Conservation (phyloP, 495 filamentous ascomycete genomes). For the Penicillium waksmanii region DNA sequence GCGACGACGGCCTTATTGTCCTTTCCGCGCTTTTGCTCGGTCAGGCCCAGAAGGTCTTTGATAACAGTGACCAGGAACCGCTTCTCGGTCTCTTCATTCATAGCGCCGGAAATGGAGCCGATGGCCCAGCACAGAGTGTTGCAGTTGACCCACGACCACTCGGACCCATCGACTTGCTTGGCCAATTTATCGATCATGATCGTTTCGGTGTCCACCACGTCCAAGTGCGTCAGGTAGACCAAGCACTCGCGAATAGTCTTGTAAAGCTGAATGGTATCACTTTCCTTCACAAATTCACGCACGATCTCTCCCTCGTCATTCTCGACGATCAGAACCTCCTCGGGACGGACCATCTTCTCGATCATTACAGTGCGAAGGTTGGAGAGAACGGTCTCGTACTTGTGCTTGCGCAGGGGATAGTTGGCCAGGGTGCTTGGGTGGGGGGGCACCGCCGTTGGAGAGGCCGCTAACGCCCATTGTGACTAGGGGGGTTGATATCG, state of each 20-base stretch:
- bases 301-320: conserved; percentile 99
- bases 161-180: conserved; percentile 88
- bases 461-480: conserved; percentile 72
- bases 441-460: conserved; percentile 78
- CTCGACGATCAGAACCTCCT: conserved; percentile 98
- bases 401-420: conserved; percentile 94
- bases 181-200: conserved; percentile 99
- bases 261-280: conserved; percentile 98
- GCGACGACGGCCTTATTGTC: conserved; percentile 99
- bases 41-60: conserved; percentile 96
- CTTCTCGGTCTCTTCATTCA: conserved; percentile 99
- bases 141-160: conserved; percentile 99
- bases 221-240: conserved; percentile 96
- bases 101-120: conserved; percentile 95
- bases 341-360: conserved; percentile 97
- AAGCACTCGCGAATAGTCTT: conserved; percentile 98
- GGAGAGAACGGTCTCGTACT: conserved; percentile 90
- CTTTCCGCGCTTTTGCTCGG: conserved; percentile 98
- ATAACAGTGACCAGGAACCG: conserved; percentile 98
- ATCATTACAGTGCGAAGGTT: conserved; percentile 98
- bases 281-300: conserved; percentile 98
- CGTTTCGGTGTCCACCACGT: conserved; percentile 94
- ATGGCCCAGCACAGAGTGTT: conserved; percentile 99
- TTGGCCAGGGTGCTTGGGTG: conserved; percentile 80
- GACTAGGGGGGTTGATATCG: conserved; percentile 83